Evolutionary conservation across 177 flowering plant species (phyloP), one percentile per base, ranked within the genome.

Genomic region (Vitis hybrid): DNA sequence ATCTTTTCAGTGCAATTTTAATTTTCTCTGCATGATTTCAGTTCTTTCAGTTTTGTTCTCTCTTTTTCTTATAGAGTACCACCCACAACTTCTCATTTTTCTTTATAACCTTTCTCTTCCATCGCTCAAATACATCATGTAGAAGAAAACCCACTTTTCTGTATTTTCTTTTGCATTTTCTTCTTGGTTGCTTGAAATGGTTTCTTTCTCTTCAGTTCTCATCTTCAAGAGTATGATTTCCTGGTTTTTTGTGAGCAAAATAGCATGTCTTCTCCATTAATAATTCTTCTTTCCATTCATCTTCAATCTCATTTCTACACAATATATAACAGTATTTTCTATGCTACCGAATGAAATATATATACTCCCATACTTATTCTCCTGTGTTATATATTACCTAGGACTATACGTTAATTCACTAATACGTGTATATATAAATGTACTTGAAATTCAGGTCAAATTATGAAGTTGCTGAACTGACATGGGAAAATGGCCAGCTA

Each of bases 401-500:
- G 46, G 46, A 40, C 46, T 40, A 40, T 40, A 40, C 46, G 6
- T 40, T 7, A 40, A 40, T 40, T 40, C 46, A 40, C 46, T 40
- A 5, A 40, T 40, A 40, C 46, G 8, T 40, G 46, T 40, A 40
- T 40, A 5, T 40, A 6, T 46, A 21, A 46, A 35, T 68, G 40
- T 62, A 1, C 19, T 10, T 56, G 62, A 54, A 57, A 58, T 68
- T 50, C 74, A 81, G 86, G 83, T 68, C 81, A 0, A 70, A 67
- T 59, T 72, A 66, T 67, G 88, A 75, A 62, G 78, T 81, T 50
- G 58, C 84, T 46, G 87, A 86, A 69, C 79, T 86, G 24, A 79
- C 79, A 67, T 84, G 86, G 85, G 87, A 83, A 74, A 86, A 86
- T 63, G 85, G 88, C 3, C 83, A 83, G 63, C 76, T 80, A 62